These are phyloP conservation scores for Cutaneotrichosporon dermatis DNA, from an alignment of 1,284 basidiomycete genomes.

Conservation along the genomic window DNA sequence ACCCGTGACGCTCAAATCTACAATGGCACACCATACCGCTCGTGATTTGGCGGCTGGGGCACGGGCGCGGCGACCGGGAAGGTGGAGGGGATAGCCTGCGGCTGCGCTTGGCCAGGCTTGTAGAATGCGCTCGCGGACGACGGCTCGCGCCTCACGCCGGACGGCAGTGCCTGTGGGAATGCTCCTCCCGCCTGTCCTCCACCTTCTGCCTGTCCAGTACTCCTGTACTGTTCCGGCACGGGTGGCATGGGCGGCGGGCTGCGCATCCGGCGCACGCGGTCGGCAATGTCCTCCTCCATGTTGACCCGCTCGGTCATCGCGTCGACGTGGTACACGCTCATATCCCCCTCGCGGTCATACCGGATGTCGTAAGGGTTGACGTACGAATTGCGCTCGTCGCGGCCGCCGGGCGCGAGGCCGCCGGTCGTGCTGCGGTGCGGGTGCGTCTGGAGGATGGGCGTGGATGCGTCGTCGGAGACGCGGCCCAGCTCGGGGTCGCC, in stretches of 20 bases:
- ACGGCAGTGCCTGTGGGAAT: slow-evolving; percentile 10
- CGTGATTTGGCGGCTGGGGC: too few relatives aligned
- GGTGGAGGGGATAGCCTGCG: slow-evolving; percentile 5
- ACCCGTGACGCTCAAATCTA: too few relatives aligned
- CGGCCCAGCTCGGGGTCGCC: background rate
- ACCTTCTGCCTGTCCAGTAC: background rate
- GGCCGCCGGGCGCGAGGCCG: too few relatives aligned
- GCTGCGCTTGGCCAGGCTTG: background rate
- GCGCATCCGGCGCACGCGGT: background rate
- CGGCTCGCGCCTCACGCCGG: slow-evolving; percentile 8
- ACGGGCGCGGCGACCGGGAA: slow-evolving; percentile 9
- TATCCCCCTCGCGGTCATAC: slow-evolving; percentile 25
- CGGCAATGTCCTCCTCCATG: slow-evolving; percentile 9
- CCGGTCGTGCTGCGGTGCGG: background rate
- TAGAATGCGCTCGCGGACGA: slow-evolving; percentile 6
- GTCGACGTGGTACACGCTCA: slow-evolving; percentile 32
- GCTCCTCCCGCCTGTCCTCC: too few relatives aligned
- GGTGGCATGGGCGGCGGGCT: background rate
- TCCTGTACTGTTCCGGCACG: background rate
- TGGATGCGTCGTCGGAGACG: background rate
- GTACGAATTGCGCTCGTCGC: slow-evolving; percentile 18
- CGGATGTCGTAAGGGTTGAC: slow-evolving; percentile 32
- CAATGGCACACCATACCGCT: too few relatives aligned
- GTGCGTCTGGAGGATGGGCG: background rate
- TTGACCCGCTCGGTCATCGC: slow-evolving; percentile 14